Percentiles rank a stretch among this genome's conserved stretches.
Evolutionary conservation across 2,329 filamentous ascomycete species (phyloP).

Genomic region (Raffaelea ambrosiae): DNA sequence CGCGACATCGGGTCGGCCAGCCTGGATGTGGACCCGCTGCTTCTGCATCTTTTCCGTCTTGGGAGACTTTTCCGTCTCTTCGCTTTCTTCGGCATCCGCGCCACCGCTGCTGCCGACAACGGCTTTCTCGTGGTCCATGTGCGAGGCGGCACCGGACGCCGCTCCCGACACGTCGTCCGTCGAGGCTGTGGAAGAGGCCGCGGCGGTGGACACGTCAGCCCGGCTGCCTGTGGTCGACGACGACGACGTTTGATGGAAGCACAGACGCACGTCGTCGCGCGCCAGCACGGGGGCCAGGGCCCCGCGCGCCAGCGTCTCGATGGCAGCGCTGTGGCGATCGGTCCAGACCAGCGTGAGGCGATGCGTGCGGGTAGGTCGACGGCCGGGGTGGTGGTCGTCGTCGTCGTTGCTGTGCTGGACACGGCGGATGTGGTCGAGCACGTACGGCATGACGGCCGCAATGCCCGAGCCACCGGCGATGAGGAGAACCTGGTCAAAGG

Average conservation of each 20-base stretch:
- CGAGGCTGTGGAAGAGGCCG: too few relatives aligned
- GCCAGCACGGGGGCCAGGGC: slow-evolving; percentile 1
- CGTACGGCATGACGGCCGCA: background rate
- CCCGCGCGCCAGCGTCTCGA: slow-evolving; percentile 3
- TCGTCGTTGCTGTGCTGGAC: too few relatives aligned
- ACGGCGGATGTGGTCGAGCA: slow-evolving; percentile 1
- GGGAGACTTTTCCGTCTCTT: background rate
- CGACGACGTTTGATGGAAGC: too few relatives aligned
- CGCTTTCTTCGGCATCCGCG: too few relatives aligned
- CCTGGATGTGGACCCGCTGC: background rate
- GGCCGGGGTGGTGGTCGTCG: background rate
- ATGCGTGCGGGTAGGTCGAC: slow-evolving; percentile 9
- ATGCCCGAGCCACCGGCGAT: slow-evolving; percentile 6
- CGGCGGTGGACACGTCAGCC: too few relatives aligned
- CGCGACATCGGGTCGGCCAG: slow-evolving; percentile 10
- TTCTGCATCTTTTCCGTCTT: background rate
- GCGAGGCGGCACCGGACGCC: too few relatives aligned
- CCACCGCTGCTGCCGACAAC: too few relatives aligned
- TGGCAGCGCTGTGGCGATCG: slow-evolving; percentile 7
- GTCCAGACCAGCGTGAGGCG: slow-evolving; percentile 11
- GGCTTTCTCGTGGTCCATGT: too few relatives aligned
- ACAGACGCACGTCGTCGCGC: slow-evolving; percentile 5
- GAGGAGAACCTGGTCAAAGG: slow-evolving; percentile 1
- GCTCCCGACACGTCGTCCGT: too few relatives aligned
- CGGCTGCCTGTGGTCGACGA: too few relatives aligned